Conservation (phyloP, 768 basidiomycete genomes). For the Rubroboletus satanas region DNA sequence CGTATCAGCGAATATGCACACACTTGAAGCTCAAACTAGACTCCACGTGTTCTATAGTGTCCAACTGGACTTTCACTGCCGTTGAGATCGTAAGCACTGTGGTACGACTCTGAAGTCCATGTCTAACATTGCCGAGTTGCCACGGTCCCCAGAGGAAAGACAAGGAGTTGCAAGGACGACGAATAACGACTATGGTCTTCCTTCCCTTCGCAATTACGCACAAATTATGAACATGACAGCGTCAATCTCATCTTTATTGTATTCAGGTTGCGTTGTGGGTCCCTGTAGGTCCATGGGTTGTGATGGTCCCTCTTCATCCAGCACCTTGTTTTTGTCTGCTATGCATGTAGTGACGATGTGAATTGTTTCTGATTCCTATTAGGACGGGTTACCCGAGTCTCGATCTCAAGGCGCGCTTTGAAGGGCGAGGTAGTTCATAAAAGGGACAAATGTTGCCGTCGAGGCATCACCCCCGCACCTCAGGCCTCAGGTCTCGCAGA, state of each 20-base stretch:
- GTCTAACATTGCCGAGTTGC: background rate
- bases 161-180: constrained; percentile 13
- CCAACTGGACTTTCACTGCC: background rate
- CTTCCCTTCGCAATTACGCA: background rate
- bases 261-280: constrained; percentile 17
- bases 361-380: background rate
- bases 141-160: constrained; percentile 2
- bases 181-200: background rate
- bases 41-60: background rate
- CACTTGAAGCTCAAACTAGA: background rate
- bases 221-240: background rate
- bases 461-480: background rate
- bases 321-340: constrained; percentile 15
- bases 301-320: background rate
- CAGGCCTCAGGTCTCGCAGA: background rate
- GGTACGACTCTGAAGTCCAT: background rate
- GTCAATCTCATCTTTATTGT: constrained; percentile 12
- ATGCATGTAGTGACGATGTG: constrained; percentile 11
- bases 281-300: constrained; percentile 19
- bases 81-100: background rate
- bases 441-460: background rate
- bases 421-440: constrained; percentile 11
- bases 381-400: background rate
- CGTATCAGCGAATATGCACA: background rate
- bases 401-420: background rate